phyloP scores from a whole-genome alignment of 495 filamentous ascomycete species.

The Xylaria acuta region DNA sequence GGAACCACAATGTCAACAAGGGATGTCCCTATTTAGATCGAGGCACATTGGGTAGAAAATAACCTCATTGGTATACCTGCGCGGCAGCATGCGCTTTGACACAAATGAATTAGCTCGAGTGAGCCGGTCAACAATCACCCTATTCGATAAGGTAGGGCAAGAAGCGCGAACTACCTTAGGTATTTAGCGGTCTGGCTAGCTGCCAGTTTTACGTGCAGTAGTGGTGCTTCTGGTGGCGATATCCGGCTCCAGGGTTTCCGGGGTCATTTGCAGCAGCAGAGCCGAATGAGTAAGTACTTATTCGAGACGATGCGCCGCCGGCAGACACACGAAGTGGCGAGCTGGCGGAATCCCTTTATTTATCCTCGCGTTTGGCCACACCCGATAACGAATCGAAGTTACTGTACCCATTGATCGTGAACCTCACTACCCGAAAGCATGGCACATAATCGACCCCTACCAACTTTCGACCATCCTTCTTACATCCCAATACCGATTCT shows the following conservation, averaged over 20 bases:
- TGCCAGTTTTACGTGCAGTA: not conserved
- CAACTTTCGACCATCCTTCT: not conserved
- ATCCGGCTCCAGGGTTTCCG: not conserved
- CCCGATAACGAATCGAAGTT: not conserved
- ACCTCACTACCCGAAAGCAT: not conserved
- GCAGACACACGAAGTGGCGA: not conserved
- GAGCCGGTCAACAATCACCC: not conserved
- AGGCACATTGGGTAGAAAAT: not conserved
- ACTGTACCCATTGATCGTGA: not conserved
- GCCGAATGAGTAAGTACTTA: not conserved
- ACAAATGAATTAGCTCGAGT: not conserved
- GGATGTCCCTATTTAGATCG: not conserved
- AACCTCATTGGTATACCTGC: not conserved
- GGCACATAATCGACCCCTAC: not conserved
- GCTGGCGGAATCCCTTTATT: not conserved
- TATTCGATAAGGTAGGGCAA: not conserved
- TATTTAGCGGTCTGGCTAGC: constrained; percentile 5
- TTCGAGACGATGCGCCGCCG: not conserved
- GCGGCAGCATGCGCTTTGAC: not conserved
- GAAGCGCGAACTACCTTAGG: not conserved
- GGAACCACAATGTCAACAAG: constrained; percentile 11
- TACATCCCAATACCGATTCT: not conserved
- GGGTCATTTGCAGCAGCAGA: not conserved
- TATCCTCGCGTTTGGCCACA: not conserved
- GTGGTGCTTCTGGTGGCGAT: constrained; percentile 5